Base-by-base conservation (phyloP, 2,329 filamentous ascomycete species). In the Sarocladium strictum region DNA sequence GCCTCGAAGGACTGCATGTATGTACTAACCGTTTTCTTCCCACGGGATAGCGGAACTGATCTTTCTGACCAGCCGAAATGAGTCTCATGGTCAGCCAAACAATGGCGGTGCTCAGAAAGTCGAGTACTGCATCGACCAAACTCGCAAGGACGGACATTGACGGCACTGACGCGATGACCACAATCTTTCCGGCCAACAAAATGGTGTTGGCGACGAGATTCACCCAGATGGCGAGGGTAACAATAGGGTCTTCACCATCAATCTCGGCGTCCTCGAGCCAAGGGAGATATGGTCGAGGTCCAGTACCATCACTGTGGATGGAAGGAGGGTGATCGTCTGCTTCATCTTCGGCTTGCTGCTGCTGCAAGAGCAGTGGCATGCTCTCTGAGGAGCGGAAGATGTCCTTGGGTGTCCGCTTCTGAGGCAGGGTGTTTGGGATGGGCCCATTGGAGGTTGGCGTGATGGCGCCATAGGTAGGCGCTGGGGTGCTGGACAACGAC, bases 181-280 rank as follows among this genome's bases (percentile, higher is more conserved):
- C 79, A 52, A 91, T 81, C 68, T 96, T 96, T 57, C 89, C 83
- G 6, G 80, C 79, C 2, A 96, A 78, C 2, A 96, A 77, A 41
- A 89, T 73, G 2, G 83, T 76, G 65, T 96, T 96, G 56, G 90
- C 91, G 21, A 80, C 71, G 50, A 95, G 80, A 66, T 95, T 96
- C 68, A 95, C 73, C 68, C 91, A 93, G 63, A 97, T 94, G 40
- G 93, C 92, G 19, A 94, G 65, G n/a, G 85, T 87, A 50, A 97
- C 90, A 50, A 96, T 82, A 15, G 80, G 83, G 56, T 86, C 85
- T 49, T 84, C 78, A 58, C 85, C 89, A 64, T 91, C 87, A 2
- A 91, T 61, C 21, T 81, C 79, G 55, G 86, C 86, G 59, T 91
- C 87, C 56, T 88, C 86, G 54, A 88, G 80, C 68, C 84, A 86